phyloP scores from a whole-genome alignment of 352 stramenopile genomes.

The Phytophthora hybrid region DNA sequence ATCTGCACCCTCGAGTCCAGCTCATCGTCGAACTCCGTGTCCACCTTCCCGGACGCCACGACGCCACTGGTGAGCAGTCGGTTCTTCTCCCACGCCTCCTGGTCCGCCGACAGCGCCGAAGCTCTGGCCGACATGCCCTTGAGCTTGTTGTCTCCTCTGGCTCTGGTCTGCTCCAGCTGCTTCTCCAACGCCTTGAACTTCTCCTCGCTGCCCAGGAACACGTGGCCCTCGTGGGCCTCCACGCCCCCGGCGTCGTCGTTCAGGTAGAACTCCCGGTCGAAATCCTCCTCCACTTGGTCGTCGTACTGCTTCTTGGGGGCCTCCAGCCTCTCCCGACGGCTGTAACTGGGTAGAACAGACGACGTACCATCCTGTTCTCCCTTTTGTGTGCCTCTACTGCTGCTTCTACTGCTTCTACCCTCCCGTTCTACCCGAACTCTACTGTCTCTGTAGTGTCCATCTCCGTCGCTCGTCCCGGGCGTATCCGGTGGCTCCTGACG shows the following conservation, averaged over 20 bases:
- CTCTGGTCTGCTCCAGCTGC: conserved; percentile 84
- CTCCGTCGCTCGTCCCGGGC: conserved; percentile 59
- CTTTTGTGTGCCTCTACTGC: conserved; percentile 8
- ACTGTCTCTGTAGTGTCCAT: conserved; percentile 26
- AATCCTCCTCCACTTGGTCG: conserved; percentile 90
- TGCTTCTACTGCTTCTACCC: background rate
- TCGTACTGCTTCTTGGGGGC: conserved; percentile 84
- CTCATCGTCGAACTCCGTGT: conserved; percentile 94
- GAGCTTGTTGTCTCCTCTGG: conserved; percentile 89
- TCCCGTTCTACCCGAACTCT: background rate
- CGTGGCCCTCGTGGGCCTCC: conserved; percentile 69
- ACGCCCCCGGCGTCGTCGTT: conserved; percentile 85
- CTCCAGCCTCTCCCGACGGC: conserved; percentile 29
- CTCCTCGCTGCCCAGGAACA: conserved; percentile 92
- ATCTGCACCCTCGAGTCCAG: conserved; percentile 95
- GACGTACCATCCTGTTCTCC: background rate
- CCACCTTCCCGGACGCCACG: conserved; percentile 73
- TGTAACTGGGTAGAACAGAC: background rate
- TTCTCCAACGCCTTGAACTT: conserved; percentile 94
- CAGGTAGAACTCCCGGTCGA: conserved; percentile 97
- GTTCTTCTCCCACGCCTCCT: conserved; percentile 99
- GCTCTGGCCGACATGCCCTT: conserved; percentile 91
- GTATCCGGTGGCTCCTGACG: conserved; percentile 25
- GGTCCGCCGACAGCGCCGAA: conserved; percentile 95
- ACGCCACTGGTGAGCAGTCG: conserved; percentile 95